These are phyloP conservation scores for Beverwykella pulmonaria DNA, from an alignment of 495 filamentous ascomycete genomes.

Conservation along the genomic window DNA sequence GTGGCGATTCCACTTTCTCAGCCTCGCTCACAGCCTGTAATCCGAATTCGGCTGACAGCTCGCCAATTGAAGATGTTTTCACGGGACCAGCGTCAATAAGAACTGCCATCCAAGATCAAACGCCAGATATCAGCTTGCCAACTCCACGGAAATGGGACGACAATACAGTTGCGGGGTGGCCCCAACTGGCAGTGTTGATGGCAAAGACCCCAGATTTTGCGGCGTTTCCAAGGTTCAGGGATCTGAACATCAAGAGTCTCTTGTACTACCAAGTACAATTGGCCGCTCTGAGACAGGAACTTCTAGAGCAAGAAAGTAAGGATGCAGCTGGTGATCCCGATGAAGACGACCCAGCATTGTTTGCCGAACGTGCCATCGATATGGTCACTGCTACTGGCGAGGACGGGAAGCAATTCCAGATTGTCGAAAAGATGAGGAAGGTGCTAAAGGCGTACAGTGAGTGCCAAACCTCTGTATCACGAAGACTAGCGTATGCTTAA, in stretches of 20 bases:
- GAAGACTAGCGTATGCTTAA: not conserved
- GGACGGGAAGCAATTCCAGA: not conserved
- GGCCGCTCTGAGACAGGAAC: not conserved
- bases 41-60: no score
- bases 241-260: constrained; percentile 44
- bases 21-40: no score
- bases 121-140: no score
- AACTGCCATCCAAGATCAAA: no score
- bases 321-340: not conserved
- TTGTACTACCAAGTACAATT: constrained; percentile 41
- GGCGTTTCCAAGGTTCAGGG: constrained; percentile 39
- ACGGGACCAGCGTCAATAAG: no score
- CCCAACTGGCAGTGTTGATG: constrained; percentile 37
- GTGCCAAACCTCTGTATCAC: not conserved
- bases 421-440: not conserved
- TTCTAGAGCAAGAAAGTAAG: not conserved
- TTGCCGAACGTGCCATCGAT: not conserved
- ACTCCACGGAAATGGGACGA: not conserved
- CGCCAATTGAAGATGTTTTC: no score
- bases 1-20: no score
- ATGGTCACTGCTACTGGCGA: not conserved
- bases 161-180: constrained; percentile 34
- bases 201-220: constrained; percentile 33
- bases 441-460: constrained; percentile 16
- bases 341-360: not conserved